phyloP scores from a whole-genome alignment of 75 land plant species.

The Pinus taeda region DNA sequence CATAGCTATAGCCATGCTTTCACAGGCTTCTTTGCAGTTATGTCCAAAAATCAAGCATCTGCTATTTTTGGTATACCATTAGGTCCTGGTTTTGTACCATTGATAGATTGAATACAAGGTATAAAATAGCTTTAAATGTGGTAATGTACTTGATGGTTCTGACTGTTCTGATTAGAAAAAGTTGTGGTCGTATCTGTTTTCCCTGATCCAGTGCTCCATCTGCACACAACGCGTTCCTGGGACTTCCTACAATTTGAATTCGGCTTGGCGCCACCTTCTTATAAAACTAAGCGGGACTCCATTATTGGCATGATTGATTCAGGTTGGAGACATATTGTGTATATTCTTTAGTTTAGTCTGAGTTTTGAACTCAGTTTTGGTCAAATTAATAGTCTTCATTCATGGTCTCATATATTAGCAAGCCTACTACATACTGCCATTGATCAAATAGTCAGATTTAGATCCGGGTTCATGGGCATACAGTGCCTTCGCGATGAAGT shows the following conservation, averaged over 20 bases:
- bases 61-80: conserved; percentile 32
- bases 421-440: too few species aligned
- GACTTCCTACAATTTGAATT: conserved; percentile 54
- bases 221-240: conserved; percentile 93
- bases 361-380: too few species aligned
- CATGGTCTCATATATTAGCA: too few species aligned
- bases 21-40: conserved; percentile 77
- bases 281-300: conserved; percentile 23
- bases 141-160: neutral
- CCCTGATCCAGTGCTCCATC: conserved; percentile 17
- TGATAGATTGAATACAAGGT: too few species aligned
- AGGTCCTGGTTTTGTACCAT: too few species aligned
- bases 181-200: conserved; percentile 72
- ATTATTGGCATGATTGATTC: conserved; percentile 73
- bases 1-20: conserved; percentile 68
- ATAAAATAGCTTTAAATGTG: too few species aligned
- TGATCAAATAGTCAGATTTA: too few species aligned
- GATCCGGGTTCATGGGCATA: too few species aligned
- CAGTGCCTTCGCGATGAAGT: too few species aligned
- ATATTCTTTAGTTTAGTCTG: too few species aligned
- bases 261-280: conserved; percentile 1
- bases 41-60: conserved; percentile 48
- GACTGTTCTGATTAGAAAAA: conserved; percentile 19
- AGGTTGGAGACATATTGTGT: conserved; percentile 16
- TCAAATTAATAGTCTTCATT: too few species aligned